Evolutionary conservation across 208 protist genomes (phyloP).

Genomic region (Acanthamoeba triangularis): DNA sequence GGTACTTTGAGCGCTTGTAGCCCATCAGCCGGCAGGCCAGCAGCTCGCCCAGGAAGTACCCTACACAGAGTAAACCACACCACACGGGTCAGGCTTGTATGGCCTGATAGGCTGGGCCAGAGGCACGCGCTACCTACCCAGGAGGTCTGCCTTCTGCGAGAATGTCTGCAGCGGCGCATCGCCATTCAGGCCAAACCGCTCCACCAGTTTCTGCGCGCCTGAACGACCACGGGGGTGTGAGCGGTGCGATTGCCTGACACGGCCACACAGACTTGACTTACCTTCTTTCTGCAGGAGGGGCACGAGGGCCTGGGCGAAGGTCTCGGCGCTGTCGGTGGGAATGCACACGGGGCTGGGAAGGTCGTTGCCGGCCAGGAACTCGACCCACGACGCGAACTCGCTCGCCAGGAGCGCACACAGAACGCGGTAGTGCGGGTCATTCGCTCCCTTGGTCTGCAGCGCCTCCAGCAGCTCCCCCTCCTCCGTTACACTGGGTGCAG

Average conservation of each 20-base stretch:
- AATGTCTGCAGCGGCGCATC: not conserved
- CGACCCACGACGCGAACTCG: not conserved
- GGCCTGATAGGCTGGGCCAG: not conserved
- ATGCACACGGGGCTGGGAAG: not conserved
- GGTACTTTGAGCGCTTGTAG: not conserved
- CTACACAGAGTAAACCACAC: not conserved
- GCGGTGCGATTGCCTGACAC: not conserved
- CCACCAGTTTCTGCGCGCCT: not conserved
- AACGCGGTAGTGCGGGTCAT: not conserved
- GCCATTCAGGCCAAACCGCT: not conserved
- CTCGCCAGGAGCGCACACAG: not conserved
- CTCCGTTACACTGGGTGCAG: not conserved
- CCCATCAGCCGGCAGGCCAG: not conserved
- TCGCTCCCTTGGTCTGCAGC: not conserved
- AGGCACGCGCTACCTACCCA: not conserved
- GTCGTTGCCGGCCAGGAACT: not conserved
- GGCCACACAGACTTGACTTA: not conserved
- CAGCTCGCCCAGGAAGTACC: not conserved
- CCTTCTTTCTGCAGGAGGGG: not conserved
- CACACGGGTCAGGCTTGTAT: no score
- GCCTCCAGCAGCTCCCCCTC: not conserved
- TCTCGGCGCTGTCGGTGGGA: not conserved
- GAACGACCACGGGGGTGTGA: not conserved
- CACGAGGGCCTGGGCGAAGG: not conserved
- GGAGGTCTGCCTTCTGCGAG: conserved; percentile 8